A percentile compares a stretch with the other conserved stretches of the same genome.
These are phyloP conservation scores for Yarrowia hollandica DNA, from an alignment of 805 yeast genomes.

Conservation along the genomic window DNA sequence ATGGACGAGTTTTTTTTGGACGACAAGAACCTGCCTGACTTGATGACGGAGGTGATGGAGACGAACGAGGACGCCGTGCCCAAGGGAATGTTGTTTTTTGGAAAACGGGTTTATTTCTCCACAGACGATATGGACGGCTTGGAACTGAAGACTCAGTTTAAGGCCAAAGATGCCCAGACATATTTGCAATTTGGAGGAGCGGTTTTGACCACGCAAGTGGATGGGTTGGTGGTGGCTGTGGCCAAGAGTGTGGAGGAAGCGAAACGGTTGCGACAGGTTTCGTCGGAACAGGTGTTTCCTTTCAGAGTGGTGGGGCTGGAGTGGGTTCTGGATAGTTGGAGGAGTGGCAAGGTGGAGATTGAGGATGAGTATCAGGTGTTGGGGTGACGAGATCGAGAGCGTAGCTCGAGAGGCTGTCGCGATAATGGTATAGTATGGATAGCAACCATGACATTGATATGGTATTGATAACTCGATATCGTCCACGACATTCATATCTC, in stretches of 20 bases:
- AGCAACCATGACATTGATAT: no score
- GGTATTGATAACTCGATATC: no score
- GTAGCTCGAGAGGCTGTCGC: no score
- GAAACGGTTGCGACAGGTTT: background rate
- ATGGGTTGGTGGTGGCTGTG: background rate
- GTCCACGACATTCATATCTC: no score
- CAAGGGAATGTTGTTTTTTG: constrained; percentile 1
- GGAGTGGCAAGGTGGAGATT: background rate
- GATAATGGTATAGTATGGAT: no score
- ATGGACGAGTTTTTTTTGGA: background rate
- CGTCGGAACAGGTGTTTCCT: background rate
- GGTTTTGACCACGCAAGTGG: background rate
- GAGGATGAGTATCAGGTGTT: constrained; percentile 5
- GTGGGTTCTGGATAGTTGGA: constrained; percentile 24
- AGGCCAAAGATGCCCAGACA: background rate
- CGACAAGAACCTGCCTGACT: background rate
- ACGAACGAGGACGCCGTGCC: background rate
- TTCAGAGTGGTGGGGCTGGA: constrained; percentile 10
- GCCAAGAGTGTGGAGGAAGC: constrained; percentile 9
- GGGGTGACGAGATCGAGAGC: no score
- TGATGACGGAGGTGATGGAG: background rate
- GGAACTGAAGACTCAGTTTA: background rate
- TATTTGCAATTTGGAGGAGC: constrained; percentile 21
- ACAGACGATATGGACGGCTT: background rate
- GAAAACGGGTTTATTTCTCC: background rate